Conservation (phyloP, 2,329 filamentous ascomycete genomes). For the Hypoxylon sp. region DNA sequence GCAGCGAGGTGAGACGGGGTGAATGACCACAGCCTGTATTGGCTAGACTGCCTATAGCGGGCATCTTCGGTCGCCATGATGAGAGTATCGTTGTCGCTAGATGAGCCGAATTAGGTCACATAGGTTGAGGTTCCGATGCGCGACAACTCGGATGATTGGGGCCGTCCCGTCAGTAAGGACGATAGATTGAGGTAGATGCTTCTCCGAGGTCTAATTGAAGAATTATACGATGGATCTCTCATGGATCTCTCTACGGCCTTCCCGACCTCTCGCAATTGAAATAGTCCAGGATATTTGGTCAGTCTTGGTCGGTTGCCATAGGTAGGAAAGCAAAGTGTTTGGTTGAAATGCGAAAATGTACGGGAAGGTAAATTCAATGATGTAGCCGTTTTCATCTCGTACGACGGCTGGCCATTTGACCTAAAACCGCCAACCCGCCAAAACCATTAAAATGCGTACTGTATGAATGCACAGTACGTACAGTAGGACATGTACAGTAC, state of each 20-base stretch:
- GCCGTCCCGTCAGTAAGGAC: background rate
- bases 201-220: background rate
- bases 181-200: background rate
- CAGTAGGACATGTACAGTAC: too few relatives aligned
- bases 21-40: slow-evolving; percentile 95
- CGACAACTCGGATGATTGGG: background rate
- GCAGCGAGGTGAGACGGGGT: slow-evolving; percentile 79
- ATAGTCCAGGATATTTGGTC: background rate
- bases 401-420: too few relatives aligned
- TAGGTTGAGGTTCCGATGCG: background rate
- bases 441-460: too few relatives aligned
- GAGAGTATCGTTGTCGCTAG: slow-evolving; percentile 12
- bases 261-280: background rate
- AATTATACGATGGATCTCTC: background rate
- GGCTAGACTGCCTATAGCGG: slow-evolving; percentile 89
- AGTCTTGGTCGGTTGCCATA: background rate
- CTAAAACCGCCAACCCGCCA: too few relatives aligned
- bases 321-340: background rate
- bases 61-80: slow-evolving; percentile 88
- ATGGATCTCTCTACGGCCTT: background rate
- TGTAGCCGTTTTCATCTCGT: too few relatives aligned
- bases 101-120: slow-evolving; percentile 1
- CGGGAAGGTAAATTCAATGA: too few relatives aligned
- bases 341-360: background rate
- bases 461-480: too few relatives aligned